A percentile compares a stretch with the other conserved stretches of the same genome.
These are phyloP conservation scores for Bromus sterilis DNA, from an alignment of 176 grass and related monocot genomes.

Conservation along the genomic window DNA sequence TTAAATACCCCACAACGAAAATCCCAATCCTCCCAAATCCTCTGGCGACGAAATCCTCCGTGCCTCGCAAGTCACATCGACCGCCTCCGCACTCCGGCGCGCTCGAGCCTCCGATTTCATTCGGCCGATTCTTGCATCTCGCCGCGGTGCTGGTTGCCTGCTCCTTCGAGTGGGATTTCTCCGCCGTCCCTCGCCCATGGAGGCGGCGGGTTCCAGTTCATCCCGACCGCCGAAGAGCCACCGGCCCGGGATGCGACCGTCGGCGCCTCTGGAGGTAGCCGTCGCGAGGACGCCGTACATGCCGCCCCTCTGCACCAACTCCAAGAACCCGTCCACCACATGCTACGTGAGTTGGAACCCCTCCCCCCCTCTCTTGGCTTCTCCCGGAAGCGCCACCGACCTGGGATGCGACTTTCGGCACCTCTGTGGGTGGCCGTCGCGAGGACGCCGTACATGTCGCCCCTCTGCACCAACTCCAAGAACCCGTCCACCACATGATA, in stretches of 20 bases:
- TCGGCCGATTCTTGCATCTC: not conserved
- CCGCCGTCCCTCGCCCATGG: no score
- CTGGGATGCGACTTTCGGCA: not conserved
- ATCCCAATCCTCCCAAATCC: not conserved
- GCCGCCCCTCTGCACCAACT: no score
- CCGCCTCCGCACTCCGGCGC: no score
- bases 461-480: no score
- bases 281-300: no score
- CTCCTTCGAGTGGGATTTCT: not conserved
- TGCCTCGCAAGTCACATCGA: not conserved
- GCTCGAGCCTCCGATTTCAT: not conserved
- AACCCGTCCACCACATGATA: slow-evolving; percentile 9
- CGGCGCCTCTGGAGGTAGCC: no score
- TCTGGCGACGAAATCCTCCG: not conserved
- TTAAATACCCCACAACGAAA: not conserved
- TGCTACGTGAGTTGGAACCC: no score
- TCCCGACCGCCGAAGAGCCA: no score
- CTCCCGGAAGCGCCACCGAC: not conserved
- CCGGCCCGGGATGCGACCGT: no score
- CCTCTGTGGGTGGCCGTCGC: not conserved
- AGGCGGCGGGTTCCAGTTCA: not conserved
- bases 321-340: no score
- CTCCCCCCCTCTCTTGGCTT: no score
- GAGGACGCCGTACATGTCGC: not conserved
- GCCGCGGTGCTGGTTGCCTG: slow-evolving; percentile 1